Evolutionary conservation across 306 rosid genomes (phyloP).

Genomic region (Lagenaria siceraria): DNA sequence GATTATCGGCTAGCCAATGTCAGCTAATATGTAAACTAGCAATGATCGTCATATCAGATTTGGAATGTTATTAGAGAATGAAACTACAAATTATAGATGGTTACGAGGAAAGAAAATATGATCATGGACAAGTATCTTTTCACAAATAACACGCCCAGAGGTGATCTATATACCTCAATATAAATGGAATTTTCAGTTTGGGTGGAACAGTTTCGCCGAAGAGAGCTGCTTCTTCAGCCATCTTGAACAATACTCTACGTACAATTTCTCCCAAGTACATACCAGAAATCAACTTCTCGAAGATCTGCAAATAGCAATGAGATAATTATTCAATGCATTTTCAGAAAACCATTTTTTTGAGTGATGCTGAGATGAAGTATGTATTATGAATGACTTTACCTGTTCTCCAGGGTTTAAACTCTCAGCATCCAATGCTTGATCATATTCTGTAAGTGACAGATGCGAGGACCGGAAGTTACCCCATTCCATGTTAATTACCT

Average conservation of each 20-base stretch:
- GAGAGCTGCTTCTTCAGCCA: constrained; percentile 79
- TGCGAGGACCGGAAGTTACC: constrained; percentile 73
- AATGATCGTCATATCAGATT: neutral
- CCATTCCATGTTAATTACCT: constrained; percentile 99
- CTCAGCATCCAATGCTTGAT: constrained; percentile 50
- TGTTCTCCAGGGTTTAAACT: constrained; percentile 97
- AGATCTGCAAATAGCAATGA: constrained; percentile 42
- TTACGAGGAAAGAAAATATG: neutral
- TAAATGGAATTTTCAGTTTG: constrained; percentile 57
- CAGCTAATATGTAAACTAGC: neutral
- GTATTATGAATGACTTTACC: constrained; percentile 27
- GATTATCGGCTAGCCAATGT: neutral
- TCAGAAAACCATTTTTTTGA: neutral
- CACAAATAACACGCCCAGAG: neutral
- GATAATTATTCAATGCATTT: constrained; percentile 8
- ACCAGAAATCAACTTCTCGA: constrained; percentile 86
- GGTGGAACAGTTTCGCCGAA: constrained; percentile 80
- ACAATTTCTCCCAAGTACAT: constrained; percentile 98
- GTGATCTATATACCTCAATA: constrained; percentile 48
- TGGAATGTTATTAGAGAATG: neutral
- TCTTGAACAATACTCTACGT: constrained; percentile 54
- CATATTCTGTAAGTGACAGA: constrained; percentile 83
- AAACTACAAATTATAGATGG: neutral
- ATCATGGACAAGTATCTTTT: neutral
- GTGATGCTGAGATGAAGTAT: neutral